Evolutionary conservation across 2,329 filamentous ascomycete genomes (phyloP).

Genomic region (Claviceps pazoutovae): DNA sequence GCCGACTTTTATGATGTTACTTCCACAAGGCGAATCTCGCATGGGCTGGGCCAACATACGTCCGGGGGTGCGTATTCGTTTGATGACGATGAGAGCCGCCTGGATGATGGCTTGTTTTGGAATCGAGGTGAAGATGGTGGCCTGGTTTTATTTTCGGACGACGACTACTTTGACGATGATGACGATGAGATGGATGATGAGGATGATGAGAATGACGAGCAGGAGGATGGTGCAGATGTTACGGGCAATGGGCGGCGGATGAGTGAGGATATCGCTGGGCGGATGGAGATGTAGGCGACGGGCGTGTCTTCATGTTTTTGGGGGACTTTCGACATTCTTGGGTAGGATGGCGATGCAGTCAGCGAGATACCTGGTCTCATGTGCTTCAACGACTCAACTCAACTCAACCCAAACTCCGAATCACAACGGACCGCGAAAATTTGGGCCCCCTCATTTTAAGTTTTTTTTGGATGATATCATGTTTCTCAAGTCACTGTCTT

Average conservation of each 20-base stretch:
- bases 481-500: no score
- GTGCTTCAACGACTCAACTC: no score
- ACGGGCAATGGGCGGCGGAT: slow-evolving; percentile 36
- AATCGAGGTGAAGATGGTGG: slow-evolving; percentile 46
- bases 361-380: no score
- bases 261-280: slow-evolving; percentile 48
- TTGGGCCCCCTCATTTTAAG: no score
- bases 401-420: no score
- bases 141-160: slow-evolving; percentile 38
- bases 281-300: slow-evolving; percentile 43
- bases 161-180: slow-evolving; percentile 32
- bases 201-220: slow-evolving; percentile 29
- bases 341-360: no score
- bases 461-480: no score
- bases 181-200: slow-evolving; percentile 20
- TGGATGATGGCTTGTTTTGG: slow-evolving; percentile 39
- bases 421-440: no score
- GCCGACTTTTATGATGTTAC: slow-evolving; percentile 23
- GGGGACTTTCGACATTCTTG: no score
- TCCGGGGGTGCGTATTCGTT: slow-evolving; percentile 32
- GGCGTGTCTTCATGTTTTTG: background rate
- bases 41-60: slow-evolving; percentile 67
- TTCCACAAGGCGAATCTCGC: slow-evolving; percentile 60
- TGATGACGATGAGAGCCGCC: slow-evolving; percentile 32
- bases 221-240: slow-evolving; percentile 22